phyloP scores from a whole-genome alignment of 192 early-diverging fungal genomes.

The Chytriomyces sp. region DNA sequence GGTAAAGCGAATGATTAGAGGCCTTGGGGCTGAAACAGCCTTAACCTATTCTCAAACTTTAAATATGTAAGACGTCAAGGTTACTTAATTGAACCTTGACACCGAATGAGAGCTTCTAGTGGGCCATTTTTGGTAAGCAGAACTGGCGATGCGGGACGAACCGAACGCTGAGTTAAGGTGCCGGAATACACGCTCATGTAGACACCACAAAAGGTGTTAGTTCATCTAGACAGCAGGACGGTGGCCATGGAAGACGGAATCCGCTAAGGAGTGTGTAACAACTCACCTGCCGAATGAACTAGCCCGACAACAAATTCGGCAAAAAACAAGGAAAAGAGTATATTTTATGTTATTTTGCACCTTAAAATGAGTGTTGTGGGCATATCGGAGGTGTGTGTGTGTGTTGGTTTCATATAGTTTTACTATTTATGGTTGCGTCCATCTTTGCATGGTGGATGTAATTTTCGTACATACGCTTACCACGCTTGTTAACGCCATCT shows the following conservation, averaged over 20 bases:
- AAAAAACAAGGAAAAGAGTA: no score
- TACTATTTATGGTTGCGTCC: no score
- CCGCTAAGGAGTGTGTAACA: no score
- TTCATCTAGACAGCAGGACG: slow-evolving; percentile 81
- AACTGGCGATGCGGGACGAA: slow-evolving; percentile 89
- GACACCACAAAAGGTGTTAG: slow-evolving; percentile 82
- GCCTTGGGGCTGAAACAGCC: slow-evolving; percentile 72
- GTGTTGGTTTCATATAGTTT: no score
- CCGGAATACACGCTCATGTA: slow-evolving; percentile 54
- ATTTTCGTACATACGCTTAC: no score
- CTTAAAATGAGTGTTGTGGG: no score
- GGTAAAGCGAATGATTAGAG: slow-evolving; percentile 81
- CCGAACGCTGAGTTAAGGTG: slow-evolving; percentile 77
- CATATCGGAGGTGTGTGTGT: no score
- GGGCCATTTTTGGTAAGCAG: slow-evolving; percentile 90
- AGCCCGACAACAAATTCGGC: no score
- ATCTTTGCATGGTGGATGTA: no score
- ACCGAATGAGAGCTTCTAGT: slow-evolving; percentile 81
- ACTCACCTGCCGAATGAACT: no score
- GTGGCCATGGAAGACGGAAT: slow-evolving; percentile 84
- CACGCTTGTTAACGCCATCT: no score
- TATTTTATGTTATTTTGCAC: no score
- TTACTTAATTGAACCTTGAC: slow-evolving; percentile 70
- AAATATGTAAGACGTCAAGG: slow-evolving; percentile 76
- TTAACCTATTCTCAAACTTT: slow-evolving; percentile 85